Evolutionary conservation across 2,329 filamentous ascomycete genomes (phyloP), one percentile per base, ranked within the genome.

Genomic region (Trichophyton rubrum): DNA sequence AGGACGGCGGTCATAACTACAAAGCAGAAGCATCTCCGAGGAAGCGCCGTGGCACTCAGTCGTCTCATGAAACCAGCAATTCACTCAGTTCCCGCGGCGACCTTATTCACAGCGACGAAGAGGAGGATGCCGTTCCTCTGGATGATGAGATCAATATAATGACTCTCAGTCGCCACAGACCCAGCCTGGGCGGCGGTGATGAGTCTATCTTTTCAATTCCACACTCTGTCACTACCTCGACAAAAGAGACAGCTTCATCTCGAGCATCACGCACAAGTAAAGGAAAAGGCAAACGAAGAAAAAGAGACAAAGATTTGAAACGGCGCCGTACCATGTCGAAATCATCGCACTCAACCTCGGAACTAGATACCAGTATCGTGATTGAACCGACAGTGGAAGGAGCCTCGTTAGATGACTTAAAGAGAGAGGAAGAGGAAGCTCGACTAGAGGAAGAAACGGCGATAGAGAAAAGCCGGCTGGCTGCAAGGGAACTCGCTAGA

Each of bases 101-200:
- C 73, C 77, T 97, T 11, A 93, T 96, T 66, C 90, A 90, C 0
- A 96, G 90, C 67, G 90, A 95, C 68, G 90, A 91, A 59, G 90
- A 95, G 64, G 91, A 95, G 71, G 92, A 97, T 73, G 92, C 92
- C 0, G 84, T 96, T n/a, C 89, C 90, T 11, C 76, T 97, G 17
- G 89, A 92, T 67, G 92, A 96, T 69, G 91, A 96, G 69, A 95
- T 97, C 67, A 89, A 90, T 2, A 53, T 53, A 30, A 85, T 95
- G 71, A 84, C 85, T 2, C 79, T 96, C 63, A 86, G 87, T 59
- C 84, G 87, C 65, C 82, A 80, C n/a, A 83, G 81, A 30, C 27
- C 27, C 0, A 75, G 75, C 2, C 71, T 77, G 33, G 77, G 76
- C 47, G 77, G 76, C 45, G 77, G 77, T 15, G 90, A 93, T 61